Conservation (phyloP, 2,329 filamentous ascomycete genomes). For the Penicillium sp. region DNA sequence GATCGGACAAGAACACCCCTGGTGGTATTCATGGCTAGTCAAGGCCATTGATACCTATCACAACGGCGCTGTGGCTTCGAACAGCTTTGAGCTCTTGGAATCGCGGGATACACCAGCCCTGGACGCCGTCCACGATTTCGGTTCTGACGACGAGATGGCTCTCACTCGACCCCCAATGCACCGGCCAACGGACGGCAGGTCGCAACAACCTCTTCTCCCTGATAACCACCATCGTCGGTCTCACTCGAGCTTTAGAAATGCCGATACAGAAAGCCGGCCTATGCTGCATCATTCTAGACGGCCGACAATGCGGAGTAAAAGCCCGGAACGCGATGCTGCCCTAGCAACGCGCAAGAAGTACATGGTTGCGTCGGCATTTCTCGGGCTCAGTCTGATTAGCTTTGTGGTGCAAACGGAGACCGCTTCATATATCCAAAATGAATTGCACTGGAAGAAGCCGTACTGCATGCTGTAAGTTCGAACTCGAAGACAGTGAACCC, state of each 20-base stretch:
- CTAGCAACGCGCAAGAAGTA: slow-evolving; percentile 75
- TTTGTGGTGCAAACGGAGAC: slow-evolving; percentile 96
- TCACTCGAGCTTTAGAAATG: slow-evolving; percentile 27
- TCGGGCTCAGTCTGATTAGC: slow-evolving; percentile 75
- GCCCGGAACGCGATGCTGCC: slow-evolving; percentile 62
- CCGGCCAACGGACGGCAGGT: slow-evolving; percentile 48
- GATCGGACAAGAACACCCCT: slow-evolving; percentile 5
- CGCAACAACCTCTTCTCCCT: slow-evolving; percentile 54
- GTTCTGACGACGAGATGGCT: slow-evolving; percentile 46
- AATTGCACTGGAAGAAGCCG: slow-evolving; percentile 93
- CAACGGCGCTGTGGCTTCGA: slow-evolving; percentile 33
- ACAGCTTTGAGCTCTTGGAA: slow-evolving; percentile 26
- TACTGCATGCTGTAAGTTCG: slow-evolving; percentile 87
- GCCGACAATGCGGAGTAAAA: slow-evolving; percentile 72
- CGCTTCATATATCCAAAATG: slow-evolving; percentile 88
- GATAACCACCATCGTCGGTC: slow-evolving; percentile 42
- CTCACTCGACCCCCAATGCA: slow-evolving; percentile 47
- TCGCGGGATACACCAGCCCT: slow-evolving; percentile 28
- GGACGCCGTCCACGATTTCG: slow-evolving; percentile 37
- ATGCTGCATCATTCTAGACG: slow-evolving; percentile 50
- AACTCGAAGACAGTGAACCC: slow-evolving; percentile 1
- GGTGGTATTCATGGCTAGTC: slow-evolving; percentile 10
- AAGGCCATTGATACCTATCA: not conserved
- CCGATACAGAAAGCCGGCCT: slow-evolving; percentile 35
- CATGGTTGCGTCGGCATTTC: slow-evolving; percentile 78